Evolutionary conservation across 1,284 basidiomycete species (phyloP).

Genomic region (Apiotrichum domesticum): DNA sequence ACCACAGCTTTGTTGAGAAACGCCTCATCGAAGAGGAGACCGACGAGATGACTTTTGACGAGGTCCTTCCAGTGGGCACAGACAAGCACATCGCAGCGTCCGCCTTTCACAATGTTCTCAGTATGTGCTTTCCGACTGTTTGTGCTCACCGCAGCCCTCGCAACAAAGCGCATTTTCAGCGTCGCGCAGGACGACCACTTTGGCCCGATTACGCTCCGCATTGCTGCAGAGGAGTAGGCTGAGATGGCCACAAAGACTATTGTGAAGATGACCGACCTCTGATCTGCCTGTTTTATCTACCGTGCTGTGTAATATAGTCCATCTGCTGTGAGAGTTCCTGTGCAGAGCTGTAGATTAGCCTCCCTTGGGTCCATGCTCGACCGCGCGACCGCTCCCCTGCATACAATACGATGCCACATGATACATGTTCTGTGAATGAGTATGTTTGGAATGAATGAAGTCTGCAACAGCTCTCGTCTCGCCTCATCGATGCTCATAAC

Average conservation of each 20-base stretch:
- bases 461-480: no score
- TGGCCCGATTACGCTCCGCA: constrained; percentile 22
- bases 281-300: no score
- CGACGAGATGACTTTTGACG: constrained; percentile 62
- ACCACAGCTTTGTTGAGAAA: constrained; percentile 24
- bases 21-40: constrained; percentile 39
- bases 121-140: constrained; percentile 14
- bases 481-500: background rate
- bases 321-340: no score
- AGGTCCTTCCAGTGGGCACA: constrained; percentile 15
- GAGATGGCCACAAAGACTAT: no score
- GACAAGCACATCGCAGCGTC: constrained; percentile 26
- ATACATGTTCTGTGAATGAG: background rate
- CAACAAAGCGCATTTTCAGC: constrained; percentile 31
- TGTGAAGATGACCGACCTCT: no score
- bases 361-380: no score
- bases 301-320: no score
- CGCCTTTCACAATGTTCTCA: constrained; percentile 41
- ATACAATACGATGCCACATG: background rate
- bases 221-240: constrained; percentile 2
- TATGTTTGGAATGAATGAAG: no score
- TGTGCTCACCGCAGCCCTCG: constrained; percentile 23
- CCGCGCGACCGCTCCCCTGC: no score
- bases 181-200: constrained; percentile 22
- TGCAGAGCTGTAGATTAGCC: no score